These are phyloP conservation scores for Termitomyces sp. DNA, from an alignment of 768 basidiomycete species.

Conservation along the genomic window DNA sequence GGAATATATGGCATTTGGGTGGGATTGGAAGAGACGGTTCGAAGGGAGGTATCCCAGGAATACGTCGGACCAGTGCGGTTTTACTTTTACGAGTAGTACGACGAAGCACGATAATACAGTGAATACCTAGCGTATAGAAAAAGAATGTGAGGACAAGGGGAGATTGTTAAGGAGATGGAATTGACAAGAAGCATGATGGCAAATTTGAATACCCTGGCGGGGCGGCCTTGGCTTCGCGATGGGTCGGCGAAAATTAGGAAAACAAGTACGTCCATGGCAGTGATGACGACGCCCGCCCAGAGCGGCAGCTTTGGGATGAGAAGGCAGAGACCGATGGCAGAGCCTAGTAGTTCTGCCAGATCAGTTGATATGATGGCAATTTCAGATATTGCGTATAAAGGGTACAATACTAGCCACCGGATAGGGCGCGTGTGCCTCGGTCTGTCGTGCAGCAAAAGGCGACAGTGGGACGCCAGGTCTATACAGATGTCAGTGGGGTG, in stretches of 20 bases:
- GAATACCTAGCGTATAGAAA: slow-evolving; percentile 32
- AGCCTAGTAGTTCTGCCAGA: slow-evolving; percentile 64
- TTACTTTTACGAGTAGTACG: slow-evolving; percentile 55
- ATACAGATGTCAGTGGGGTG: not conserved
- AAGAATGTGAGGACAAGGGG: not conserved
- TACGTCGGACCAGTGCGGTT: slow-evolving; percentile 59
- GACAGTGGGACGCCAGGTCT: slow-evolving; percentile 59
- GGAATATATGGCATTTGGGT: slow-evolving; percentile 45
- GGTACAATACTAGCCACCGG: slow-evolving; percentile 46
- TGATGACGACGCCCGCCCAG: slow-evolving; percentile 51
- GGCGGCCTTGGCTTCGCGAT: slow-evolving; percentile 41
- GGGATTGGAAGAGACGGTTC: slow-evolving; percentile 39
- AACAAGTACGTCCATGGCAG: slow-evolving; percentile 52
- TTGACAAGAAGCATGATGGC: slow-evolving; percentile 49
- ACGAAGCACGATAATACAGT: slow-evolving; percentile 64
- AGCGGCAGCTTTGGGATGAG: slow-evolving; percentile 53
- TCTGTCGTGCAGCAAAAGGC: slow-evolving; percentile 48
- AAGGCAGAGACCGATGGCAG: slow-evolving; percentile 65
- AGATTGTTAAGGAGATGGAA: slow-evolving; percentile 11
- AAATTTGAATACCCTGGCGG: slow-evolving; percentile 54
- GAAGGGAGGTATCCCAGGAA: slow-evolving; percentile 70
- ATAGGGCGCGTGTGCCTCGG: slow-evolving; percentile 40
- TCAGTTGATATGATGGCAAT: slow-evolving; percentile 64
- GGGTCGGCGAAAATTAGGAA: slow-evolving; percentile 61
- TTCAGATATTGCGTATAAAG: slow-evolving; percentile 49